These are phyloP conservation scores for Penicillium sp. DNA, from an alignment of 2,329 filamentous ascomycete species.

Conservation along the genomic window DNA sequence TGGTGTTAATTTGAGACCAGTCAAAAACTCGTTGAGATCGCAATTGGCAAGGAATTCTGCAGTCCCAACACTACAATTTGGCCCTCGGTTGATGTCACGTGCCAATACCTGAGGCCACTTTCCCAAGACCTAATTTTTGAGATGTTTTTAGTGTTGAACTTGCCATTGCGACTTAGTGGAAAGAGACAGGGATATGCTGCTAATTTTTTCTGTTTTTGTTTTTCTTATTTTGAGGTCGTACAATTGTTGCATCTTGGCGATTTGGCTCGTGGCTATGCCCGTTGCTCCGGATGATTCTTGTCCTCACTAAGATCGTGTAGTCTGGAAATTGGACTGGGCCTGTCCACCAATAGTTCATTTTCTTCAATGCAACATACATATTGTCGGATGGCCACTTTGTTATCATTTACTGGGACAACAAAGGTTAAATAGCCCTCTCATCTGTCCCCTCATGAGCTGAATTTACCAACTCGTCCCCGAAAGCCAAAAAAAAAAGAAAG, in stretches of 20 bases:
- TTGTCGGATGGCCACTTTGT: background rate
- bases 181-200: background rate
- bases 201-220: background rate
- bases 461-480: background rate
- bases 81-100: conserved; percentile 25
- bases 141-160: background rate
- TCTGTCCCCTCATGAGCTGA: background rate
- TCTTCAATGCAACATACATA: background rate
- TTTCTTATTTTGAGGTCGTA: background rate
- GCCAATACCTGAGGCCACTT: conserved; percentile 18
- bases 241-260: background rate
- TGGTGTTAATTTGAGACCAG: background rate
- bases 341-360: background rate
- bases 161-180: background rate
- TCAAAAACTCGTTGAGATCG: conserved; percentile 6
- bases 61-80: conserved; percentile 4
- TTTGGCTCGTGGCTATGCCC: background rate
- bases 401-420: background rate
- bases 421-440: background rate
- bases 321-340: background rate
- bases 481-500: background rate
- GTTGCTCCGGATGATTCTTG: background rate
- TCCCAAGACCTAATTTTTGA: background rate
- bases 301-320: background rate
- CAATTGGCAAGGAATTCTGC: conserved; percentile 8